These are phyloP conservation scores for Psilocybe mexicana DNA, from an alignment of 1,284 basidiomycete genomes.

Conservation along the genomic window DNA sequence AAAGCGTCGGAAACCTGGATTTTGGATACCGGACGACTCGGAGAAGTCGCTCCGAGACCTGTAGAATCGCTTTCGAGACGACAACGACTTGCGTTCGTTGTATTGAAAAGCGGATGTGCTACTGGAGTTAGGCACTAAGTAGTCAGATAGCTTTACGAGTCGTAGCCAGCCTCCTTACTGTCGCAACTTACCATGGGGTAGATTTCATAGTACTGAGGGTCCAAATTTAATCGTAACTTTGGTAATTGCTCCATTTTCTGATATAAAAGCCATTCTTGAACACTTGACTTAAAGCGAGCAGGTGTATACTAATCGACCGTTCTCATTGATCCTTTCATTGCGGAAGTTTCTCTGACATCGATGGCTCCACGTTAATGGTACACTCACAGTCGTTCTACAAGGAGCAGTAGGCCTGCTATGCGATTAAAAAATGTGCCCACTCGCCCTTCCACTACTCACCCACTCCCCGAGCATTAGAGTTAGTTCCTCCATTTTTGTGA, in stretches of 20 bases:
- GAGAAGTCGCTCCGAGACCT: background rate
- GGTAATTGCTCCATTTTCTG: constrained; percentile 2
- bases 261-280: background rate
- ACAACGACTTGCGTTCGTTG: background rate
- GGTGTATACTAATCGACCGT: background rate
- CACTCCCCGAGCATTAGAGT: constrained; percentile 11
- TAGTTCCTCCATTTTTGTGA: constrained; percentile 15
- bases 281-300: background rate
- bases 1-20: background rate
- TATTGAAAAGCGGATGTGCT: constrained; percentile 4
- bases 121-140: constrained; percentile 1
- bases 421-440: constrained; percentile 4
- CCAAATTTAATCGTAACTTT: background rate
- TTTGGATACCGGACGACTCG: constrained; percentile 10
- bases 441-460: constrained; percentile 3
- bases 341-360: constrained; percentile 7
- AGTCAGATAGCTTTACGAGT: background rate
- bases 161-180: background rate
- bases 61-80: background rate
- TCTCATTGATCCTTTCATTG: constrained; percentile 11
- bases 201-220: background rate
- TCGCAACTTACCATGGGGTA: background rate
- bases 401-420: background rate
- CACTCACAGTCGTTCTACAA: background rate
- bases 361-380: background rate